A percentile compares a stretch with the other conserved stretches of the same genome.
Evolutionary conservation across 2,329 filamentous ascomycete genomes (phyloP).

Genomic region (Fusarium redolens): DNA sequence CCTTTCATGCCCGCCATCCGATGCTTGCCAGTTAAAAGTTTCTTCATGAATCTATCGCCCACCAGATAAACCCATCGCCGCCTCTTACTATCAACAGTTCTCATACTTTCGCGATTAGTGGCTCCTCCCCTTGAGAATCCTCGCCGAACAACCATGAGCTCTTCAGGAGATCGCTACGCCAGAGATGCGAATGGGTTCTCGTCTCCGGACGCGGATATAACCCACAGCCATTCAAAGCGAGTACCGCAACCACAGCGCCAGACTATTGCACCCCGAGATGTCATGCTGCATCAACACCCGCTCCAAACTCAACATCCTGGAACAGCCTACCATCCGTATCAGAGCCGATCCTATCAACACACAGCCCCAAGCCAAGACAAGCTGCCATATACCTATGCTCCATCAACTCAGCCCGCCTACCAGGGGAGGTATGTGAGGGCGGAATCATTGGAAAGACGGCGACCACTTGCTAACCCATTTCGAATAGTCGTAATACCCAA

Average conservation of each 20-base stretch:
- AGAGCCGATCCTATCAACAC: neutral
- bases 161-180: neutral
- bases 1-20: neutral
- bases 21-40: neutral
- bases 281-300: neutral
- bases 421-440: conserved; percentile 26
- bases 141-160: neutral
- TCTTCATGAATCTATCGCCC: neutral
- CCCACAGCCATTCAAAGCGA: neutral
- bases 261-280: neutral
- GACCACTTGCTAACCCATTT: neutral
- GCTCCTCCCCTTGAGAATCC: neutral
- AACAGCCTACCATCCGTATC: neutral
- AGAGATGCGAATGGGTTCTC: neutral
- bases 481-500: neutral
- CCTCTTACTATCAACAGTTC: neutral
- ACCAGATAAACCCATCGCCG: neutral
- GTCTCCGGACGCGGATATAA: neutral
- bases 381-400: neutral
- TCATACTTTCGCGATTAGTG: neutral
- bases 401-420: conserved; percentile 10
- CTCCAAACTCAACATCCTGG: neutral
- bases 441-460: neutral
- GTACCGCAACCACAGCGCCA: neutral
- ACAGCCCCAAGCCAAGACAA: neutral